Base-by-base conservation (phyloP, 768 basidiomycete species). In the Hericium coralloides region DNA sequence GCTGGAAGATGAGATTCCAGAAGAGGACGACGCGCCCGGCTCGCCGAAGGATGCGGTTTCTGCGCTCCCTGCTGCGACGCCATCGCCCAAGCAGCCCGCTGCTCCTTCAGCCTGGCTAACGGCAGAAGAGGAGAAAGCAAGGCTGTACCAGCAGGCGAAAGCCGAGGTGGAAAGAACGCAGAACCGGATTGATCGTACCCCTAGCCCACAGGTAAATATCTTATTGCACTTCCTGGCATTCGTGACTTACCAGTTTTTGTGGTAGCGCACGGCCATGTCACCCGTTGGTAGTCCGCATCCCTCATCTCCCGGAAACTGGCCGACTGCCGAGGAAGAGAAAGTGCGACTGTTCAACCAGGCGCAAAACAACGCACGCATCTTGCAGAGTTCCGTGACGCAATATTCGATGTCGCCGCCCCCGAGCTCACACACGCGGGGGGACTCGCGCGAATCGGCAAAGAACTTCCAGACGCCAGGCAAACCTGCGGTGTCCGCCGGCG, bases 301-400 rank as follows among this genome's bases (percentile, higher is more conserved):
- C 1, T 31, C 45, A 53, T 26, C 12, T 58, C 18, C 55, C 54
- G 31, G 43, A n/a, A 67, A 68, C 39, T 91, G 86, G 87, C 73
- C 74, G 7, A 78, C 84, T 1, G 87, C 91, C 0, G 89, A 90
- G 68, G 80, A 83, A 55, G 90, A 92, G 66, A 92, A 92, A 63
- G 69, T 78, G 1, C 75, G 78, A n/a, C 66, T 89, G n/a, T 90
- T 79, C 68, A 74, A 85, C 52, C 67, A 81, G 51, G 88, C 89
- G 0, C 83, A 84, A 64, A 80, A 78, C 1, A 83, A 79, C n/a
- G 89, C 82, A 2, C 76, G 73, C 55, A 76, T 74, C 53, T 79
- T 79, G 4, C 87, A 86, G 64, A 79, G 75, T 6, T 63, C 56
- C 20, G 74, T 69, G 0, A 63, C 67, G 14, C 65, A 66, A 7